Evolutionary conservation across 2,329 filamentous ascomycete species (phyloP).

Genomic region (Pleomassaria siparia): DNA sequence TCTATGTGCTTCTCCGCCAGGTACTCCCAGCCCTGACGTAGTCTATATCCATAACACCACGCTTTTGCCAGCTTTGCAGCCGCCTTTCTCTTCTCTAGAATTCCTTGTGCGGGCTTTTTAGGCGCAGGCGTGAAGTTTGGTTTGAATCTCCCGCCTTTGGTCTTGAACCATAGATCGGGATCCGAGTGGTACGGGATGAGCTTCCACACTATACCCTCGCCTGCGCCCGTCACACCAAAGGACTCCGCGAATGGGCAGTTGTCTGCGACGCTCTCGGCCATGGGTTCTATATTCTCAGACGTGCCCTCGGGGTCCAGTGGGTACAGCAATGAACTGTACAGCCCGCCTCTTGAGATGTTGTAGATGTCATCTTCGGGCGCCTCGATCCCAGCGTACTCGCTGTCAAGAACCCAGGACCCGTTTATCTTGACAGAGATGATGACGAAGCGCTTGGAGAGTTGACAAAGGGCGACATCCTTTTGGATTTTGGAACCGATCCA

Average conservation of each 20-base stretch:
- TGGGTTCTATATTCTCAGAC: slow-evolving; percentile 11
- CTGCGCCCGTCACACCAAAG: slow-evolving; percentile 22
- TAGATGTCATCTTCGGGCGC: slow-evolving; percentile 21
- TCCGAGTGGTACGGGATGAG: slow-evolving; percentile 15
- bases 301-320: slow-evolving; percentile 15
- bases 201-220: slow-evolving; percentile 34
- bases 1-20: slow-evolving; percentile 18
- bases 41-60: slow-evolving; percentile 23
- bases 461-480: slow-evolving; percentile 27
- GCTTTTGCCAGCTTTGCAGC: slow-evolving; percentile 15
- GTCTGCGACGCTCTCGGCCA: slow-evolving; percentile 22
- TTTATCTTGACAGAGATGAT: slow-evolving; percentile 31
- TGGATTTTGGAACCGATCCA: slow-evolving; percentile 34
- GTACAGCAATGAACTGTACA: slow-evolving; percentile 20
- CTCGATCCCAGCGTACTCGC: slow-evolving; percentile 22
- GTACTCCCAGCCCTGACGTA: slow-evolving; percentile 32
- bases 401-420: slow-evolving; percentile 25
- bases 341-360: slow-evolving; percentile 25
- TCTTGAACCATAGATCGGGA: slow-evolving; percentile 29
- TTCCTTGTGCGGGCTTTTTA: slow-evolving; percentile 11
- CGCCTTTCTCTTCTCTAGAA: slow-evolving; percentile 12
- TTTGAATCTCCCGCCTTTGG: slow-evolving; percentile 29
- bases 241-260: slow-evolving; percentile 26
- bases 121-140: slow-evolving; percentile 22
- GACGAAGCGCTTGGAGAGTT: slow-evolving; percentile 28